Conservation (phyloP, 140 eudicot genomes). For the Bidens hawaiensis region DNA sequence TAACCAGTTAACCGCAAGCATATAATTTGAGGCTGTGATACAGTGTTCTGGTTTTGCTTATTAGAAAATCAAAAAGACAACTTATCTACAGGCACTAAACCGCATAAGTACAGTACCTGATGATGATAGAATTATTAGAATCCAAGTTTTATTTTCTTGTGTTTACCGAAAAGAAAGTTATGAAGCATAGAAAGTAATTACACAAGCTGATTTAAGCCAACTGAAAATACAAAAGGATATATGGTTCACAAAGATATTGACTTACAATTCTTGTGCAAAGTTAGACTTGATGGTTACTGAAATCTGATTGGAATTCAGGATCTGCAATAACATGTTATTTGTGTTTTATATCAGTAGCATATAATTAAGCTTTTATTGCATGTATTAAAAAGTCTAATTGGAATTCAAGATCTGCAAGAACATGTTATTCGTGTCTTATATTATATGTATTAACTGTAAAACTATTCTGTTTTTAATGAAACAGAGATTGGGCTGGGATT, state of each 20-base stretch:
- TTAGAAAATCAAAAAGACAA: background rate
- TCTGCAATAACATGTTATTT: background rate
- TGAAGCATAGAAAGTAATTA: background rate
- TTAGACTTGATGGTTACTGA: background rate
- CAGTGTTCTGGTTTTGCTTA: background rate
- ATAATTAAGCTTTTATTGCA: background rate
- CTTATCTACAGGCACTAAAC: background rate
- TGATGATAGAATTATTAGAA: background rate
- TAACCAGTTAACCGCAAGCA: no score
- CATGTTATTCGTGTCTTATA: background rate
- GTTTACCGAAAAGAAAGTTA: background rate
- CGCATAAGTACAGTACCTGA: background rate
- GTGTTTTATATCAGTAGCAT: background rate
- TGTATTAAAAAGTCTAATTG: no score
- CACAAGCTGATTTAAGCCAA: background rate
- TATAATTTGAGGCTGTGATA: background rate
- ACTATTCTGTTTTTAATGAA: background rate
- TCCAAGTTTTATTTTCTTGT: background rate
- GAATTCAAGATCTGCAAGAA: no score
- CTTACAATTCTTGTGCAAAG: background rate
- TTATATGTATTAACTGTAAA: background rate
- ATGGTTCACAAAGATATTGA: background rate
- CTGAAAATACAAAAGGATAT: background rate
- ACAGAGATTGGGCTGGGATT: constrained; percentile 74
- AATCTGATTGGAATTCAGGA: background rate